Percentiles rank a stretch among this genome's conserved stretches.
Conservation (phyloP, 331 rosid genomes). For the Saraca asoca region DNA sequence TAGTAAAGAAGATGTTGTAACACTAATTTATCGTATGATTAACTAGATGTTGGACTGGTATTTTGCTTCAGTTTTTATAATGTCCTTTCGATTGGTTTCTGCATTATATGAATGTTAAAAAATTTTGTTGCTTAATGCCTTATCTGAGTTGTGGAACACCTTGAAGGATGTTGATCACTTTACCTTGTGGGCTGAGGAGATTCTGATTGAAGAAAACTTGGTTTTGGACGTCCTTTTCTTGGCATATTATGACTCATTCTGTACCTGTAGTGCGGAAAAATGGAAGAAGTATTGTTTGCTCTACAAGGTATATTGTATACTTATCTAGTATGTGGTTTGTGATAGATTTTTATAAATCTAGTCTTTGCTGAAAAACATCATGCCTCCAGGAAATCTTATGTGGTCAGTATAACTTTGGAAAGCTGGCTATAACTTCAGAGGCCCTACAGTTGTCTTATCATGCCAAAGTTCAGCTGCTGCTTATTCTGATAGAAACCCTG, state of each 20-base stretch:
- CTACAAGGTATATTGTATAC: constrained; percentile 61
- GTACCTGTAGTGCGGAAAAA: constrained; percentile 61
- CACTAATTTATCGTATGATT: constrained; percentile 19
- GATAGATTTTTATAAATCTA: constrained; percentile 19
- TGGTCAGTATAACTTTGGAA: constrained; percentile 74
- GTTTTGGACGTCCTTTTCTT: constrained; percentile 87
- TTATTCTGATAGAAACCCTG: constrained; percentile 80
- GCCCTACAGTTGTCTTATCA: constrained; percentile 61
- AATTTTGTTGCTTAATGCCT: constrained; percentile 29
- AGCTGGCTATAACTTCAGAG: constrained; percentile 68
- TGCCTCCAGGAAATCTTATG: constrained; percentile 69
- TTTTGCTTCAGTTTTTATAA: neutral
- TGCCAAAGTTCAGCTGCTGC: constrained; percentile 74
- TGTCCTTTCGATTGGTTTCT: constrained; percentile 21
- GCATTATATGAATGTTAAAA: constrained; percentile 27
- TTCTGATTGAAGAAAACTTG: constrained; percentile 77
- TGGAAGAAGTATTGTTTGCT: constrained; percentile 72
- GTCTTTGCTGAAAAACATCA: constrained; percentile 36
- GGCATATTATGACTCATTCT: constrained; percentile 77
- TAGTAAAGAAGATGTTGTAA: constrained; percentile 22
- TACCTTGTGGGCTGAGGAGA: constrained; percentile 97
- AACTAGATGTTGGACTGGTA: constrained; percentile 22
- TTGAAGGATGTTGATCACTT: constrained; percentile 85
- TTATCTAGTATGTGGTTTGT: constrained; percentile 29
- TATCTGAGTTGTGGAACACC: constrained; percentile 33